Evolutionary conservation across 2,329 filamentous ascomycete species (phyloP), one percentile per base, ranked within the genome.

Genomic region (Xylaria sp.): DNA sequence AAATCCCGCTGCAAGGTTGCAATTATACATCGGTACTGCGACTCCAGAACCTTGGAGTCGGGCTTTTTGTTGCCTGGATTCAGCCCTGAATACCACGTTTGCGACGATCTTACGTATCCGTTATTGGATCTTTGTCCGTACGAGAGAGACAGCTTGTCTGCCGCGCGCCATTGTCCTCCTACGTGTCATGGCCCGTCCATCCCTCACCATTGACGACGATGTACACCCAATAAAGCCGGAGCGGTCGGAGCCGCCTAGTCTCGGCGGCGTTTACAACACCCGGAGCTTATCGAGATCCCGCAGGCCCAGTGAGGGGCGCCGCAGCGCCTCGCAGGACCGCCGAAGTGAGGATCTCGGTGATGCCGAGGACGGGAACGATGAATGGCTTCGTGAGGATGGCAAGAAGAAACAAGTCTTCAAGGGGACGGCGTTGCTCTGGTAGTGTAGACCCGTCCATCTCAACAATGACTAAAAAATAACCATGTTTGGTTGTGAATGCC

Each of bases 351-450:
- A 73, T 36, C 32, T 75, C 62, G 43, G 60, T 50, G 78, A 78
- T 59, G 71, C 74, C 28, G 79, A 79, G 46, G 70, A 69, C 32
- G 78, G 77, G 13, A 78, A 78, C 7, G 76, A 77, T 45, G 77
- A 78, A 28, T 80, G 78, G 78, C 73, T 74, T 15, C 74, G 72
- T 36, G 73, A 76, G 9, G 74, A 77, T 48, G 75, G 73, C 43
- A 76, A 75, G 60, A 77, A 77, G 71, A 80, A 80, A 72, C 79
- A 80, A 72, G 74, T 80, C 32, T 80, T 79, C 66, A 76, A 75
- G 63, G 79, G 79, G 28, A 77, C 75, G 18, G 74, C 77, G 32
- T 70, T 80, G 75, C 69, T 80, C 65, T 80, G 79, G 77, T 78
- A 77, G 56, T 63, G 68, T 70, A 66, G 56, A 56, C 67, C 63